phyloP scores from a whole-genome alignment of 805 yeast species.

The Candida ascalaphidarum region DNA sequence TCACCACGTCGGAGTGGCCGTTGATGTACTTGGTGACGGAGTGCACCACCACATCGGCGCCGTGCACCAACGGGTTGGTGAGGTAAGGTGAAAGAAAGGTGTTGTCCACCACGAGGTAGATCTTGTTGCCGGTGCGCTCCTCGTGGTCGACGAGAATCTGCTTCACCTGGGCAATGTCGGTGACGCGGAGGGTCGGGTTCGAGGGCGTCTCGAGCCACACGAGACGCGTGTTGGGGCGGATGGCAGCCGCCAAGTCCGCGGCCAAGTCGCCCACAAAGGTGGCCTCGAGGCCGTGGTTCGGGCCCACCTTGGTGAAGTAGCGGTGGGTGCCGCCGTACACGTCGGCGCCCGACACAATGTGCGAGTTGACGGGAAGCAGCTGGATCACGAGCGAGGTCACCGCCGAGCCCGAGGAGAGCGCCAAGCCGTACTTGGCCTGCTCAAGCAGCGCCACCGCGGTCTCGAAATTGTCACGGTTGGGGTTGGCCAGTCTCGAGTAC shows the following conservation, averaged over 20 bases:
- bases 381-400: constrained; percentile 73
- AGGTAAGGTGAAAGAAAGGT: constrained; percentile 83
- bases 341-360: constrained; percentile 73
- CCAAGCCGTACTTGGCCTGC: constrained; percentile 66
- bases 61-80: constrained; percentile 73
- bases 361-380: constrained; percentile 61
- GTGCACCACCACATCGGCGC: constrained; percentile 85
- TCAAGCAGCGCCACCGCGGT: constrained; percentile 72
- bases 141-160: constrained; percentile 39
- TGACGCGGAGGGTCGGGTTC: constrained; percentile 76
- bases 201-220: constrained; percentile 90
- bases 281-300: constrained; percentile 65
- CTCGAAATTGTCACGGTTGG: constrained; percentile 79
- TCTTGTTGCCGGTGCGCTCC: constrained; percentile 39
- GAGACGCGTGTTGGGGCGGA: constrained; percentile 57
- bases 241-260: constrained; percentile 45
- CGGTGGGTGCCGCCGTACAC: constrained; percentile 91
- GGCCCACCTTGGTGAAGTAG: constrained; percentile 80
- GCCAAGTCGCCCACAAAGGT: constrained; percentile 60
- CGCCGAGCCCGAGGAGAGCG: constrained; percentile 82
- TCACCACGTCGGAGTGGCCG: constrained; percentile 88
- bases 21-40: constrained; percentile 86
- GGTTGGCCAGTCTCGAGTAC: constrained; percentile 79
- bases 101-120: constrained; percentile 73
- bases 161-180: constrained; percentile 63